Conservation (phyloP, 768 basidiomycete genomes). For the Auricularia sp. region DNA sequence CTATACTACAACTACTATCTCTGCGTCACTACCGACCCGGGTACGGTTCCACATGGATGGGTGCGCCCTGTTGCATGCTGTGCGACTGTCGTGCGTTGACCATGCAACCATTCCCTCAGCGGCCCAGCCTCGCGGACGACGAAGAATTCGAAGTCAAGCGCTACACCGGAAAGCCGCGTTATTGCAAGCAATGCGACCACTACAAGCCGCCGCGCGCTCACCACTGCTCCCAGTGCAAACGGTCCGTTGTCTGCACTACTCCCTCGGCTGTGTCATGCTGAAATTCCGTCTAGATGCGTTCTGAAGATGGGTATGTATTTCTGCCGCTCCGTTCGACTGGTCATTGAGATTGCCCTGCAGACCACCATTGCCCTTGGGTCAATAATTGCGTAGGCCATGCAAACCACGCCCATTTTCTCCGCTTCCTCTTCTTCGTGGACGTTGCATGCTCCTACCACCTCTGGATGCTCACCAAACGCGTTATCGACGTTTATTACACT, state of each 20-base stretch:
- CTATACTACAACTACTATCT: slow-evolving; percentile 84
- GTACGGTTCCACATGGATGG: slow-evolving; percentile 69
- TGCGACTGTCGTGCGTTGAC: not conserved
- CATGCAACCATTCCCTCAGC: slow-evolving; percentile 30
- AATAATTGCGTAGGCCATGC: slow-evolving; percentile 90
- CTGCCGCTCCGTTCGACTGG: not conserved
- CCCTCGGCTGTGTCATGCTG: not conserved
- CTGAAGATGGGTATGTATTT: slow-evolving; percentile 70
- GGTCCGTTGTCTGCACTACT: slow-evolving; percentile 32
- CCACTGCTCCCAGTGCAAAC: slow-evolving; percentile 83
- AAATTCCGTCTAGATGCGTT: slow-evolving; percentile 45
- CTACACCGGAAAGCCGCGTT: slow-evolving; percentile 69
- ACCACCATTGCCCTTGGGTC: slow-evolving; percentile 89
- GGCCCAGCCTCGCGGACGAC: slow-evolving; percentile 53
- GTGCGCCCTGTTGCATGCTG: slow-evolving; percentile 29
- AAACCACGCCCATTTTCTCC: slow-evolving; percentile 83
- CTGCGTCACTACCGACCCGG: slow-evolving; percentile 76
- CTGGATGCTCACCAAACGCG: slow-evolving; percentile 64
- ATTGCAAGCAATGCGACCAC: slow-evolving; percentile 74
- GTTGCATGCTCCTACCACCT: slow-evolving; percentile 81
- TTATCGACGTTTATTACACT: slow-evolving; percentile 34
- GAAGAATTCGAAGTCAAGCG: slow-evolving; percentile 89
- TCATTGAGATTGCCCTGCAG: slow-evolving; percentile 25
- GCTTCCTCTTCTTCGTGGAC: slow-evolving; percentile 89
- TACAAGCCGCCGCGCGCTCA: slow-evolving; percentile 87